Conservation (phyloP, 2,329 filamentous ascomycete species). For the Fusarium solani-melongenae region DNA sequence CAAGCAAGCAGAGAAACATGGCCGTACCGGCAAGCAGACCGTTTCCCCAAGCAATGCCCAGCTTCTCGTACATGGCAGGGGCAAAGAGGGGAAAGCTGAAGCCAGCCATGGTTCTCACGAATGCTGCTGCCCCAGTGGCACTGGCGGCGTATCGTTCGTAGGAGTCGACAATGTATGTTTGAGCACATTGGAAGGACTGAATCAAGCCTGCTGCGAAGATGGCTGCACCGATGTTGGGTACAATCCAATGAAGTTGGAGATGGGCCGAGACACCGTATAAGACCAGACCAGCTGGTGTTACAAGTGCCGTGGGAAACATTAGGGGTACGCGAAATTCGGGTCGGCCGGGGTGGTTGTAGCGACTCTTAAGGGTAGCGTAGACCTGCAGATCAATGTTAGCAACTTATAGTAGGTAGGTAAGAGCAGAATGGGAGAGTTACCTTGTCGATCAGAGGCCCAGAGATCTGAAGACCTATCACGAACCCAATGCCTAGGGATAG, state of each 20-base stretch:
- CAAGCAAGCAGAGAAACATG: slow-evolving; percentile 32
- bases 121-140: slow-evolving; percentile 63
- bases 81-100: slow-evolving; percentile 71
- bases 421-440: slow-evolving; percentile 13
- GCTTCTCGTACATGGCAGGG: slow-evolving; percentile 50
- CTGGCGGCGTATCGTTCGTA: slow-evolving; percentile 52
- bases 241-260: slow-evolving; percentile 58
- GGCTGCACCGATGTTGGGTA: slow-evolving; percentile 67
- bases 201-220: slow-evolving; percentile 62
- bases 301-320: slow-evolving; percentile 49
- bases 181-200: slow-evolving; percentile 66
- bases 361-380: slow-evolving; percentile 41
- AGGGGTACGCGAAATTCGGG: slow-evolving; percentile 51
- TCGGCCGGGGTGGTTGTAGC: slow-evolving; percentile 41
- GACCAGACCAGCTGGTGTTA: slow-evolving; percentile 62
- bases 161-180: slow-evolving; percentile 69
- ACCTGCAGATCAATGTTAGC: slow-evolving; percentile 28
- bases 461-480: slow-evolving; percentile 66
- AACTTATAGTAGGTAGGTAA: not conserved
- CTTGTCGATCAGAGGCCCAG: slow-evolving; percentile 54
- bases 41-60: slow-evolving; percentile 59
- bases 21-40: slow-evolving; percentile 48
- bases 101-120: slow-evolving; percentile 65
- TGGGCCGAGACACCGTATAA: slow-evolving; percentile 61
- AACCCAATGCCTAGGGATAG: slow-evolving; percentile 63